Evolutionary conservation across 2,329 filamentous ascomycete species (phyloP).

Genomic region (Curvularia sp.): DNA sequence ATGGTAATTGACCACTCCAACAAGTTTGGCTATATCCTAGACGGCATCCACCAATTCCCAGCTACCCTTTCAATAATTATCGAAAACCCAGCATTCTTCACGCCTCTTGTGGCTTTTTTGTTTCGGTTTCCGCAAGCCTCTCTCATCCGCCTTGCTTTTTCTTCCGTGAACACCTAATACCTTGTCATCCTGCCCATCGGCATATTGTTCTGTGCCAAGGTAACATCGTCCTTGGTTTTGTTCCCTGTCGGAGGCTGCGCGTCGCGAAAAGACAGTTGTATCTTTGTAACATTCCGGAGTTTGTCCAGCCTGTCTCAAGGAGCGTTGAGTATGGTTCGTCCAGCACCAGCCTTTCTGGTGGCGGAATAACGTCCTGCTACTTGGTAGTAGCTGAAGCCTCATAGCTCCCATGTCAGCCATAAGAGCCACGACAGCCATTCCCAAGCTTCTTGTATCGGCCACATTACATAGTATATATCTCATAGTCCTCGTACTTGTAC

Average conservation of each 20-base stretch:
- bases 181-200: not conserved
- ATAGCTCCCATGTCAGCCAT: not conserved
- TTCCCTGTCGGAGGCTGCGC: not conserved
- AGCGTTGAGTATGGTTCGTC: not conserved
- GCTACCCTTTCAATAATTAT: not conserved
- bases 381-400: not conserved
- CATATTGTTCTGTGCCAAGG: not conserved
- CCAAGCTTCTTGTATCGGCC: not conserved
- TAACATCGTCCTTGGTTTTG: too few species aligned
- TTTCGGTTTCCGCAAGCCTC: not conserved
- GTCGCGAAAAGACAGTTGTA: not conserved
- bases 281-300: not conserved
- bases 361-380: not conserved
- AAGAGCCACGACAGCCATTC: not conserved
- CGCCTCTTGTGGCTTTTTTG: not conserved
- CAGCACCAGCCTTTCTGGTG: not conserved
- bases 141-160: not conserved
- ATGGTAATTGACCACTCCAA: not conserved
- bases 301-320: too few species aligned
- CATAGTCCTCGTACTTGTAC: too few species aligned
- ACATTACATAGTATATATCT: not conserved
- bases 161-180: not conserved
- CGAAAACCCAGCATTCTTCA: not conserved
- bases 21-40: not conserved
- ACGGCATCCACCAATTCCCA: not conserved